These are phyloP conservation scores for Viridothelium virens DNA, from an alignment of 495 filamentous ascomycete genomes.

Conservation along the genomic window DNA sequence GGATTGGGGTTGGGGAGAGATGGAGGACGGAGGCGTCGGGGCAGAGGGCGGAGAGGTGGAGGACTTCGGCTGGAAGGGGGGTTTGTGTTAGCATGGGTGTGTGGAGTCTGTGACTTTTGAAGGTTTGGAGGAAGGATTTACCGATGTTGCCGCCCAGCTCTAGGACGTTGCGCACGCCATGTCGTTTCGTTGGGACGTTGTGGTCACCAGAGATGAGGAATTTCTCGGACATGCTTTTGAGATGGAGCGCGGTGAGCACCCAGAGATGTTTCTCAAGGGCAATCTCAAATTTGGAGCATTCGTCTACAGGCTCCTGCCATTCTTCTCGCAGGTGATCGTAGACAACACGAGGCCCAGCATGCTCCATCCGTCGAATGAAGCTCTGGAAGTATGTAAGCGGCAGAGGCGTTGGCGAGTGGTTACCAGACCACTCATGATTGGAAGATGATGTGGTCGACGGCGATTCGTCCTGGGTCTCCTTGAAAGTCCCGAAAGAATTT, in stretches of 20 bases:
- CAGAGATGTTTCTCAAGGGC: constrained; percentile 29
- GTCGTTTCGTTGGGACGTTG: background rate
- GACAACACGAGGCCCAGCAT: constrained; percentile 25
- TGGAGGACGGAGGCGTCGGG: constrained; percentile 24
- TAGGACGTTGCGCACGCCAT: constrained; percentile 19
- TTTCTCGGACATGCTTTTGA: constrained; percentile 19
- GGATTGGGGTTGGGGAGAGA: constrained; percentile 22
- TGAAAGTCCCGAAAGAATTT: background rate
- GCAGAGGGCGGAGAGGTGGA: constrained; percentile 29
- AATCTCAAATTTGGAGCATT: constrained; percentile 22
- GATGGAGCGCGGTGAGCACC: constrained; percentile 30
- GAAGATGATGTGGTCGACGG: background rate
- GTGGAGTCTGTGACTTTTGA: too few relatives aligned
- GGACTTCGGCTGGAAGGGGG: constrained; percentile 15
- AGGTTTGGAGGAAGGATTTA: constrained; percentile 16
- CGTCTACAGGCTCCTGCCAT: constrained; percentile 25
- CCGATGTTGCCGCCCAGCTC: constrained; percentile 29
- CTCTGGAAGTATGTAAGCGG: constrained; percentile 26
- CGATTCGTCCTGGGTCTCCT: background rate
- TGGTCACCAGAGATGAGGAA: background rate
- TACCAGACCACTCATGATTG: background rate
- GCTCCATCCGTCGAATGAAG: constrained; percentile 31
- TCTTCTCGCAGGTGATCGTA: constrained; percentile 29
- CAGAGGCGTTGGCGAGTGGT: background rate
- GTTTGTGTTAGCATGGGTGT: background rate